Base-by-base conservation (phyloP, 164 flowering plant genomes). In the Nymphaea thermarum region DNA sequence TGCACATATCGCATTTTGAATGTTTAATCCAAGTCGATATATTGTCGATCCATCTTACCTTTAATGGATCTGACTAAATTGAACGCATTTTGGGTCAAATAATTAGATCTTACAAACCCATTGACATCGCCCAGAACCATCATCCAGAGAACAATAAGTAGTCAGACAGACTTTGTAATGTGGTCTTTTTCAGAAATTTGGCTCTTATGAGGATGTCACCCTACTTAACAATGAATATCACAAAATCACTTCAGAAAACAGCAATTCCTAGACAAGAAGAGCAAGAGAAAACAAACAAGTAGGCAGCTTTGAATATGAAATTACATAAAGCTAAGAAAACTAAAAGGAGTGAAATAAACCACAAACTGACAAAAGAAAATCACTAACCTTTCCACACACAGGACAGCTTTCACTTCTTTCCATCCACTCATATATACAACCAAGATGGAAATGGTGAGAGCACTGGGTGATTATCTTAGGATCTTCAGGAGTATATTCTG, bases 331-430 rank as follows among this genome's bases (percentile, higher is more conserved):
- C 36, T 25, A 25, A 25, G 36, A 25, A 25, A 25, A 1, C 1
- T 25, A 25, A 25, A 25, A 25, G 36, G 36, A 25, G 55, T 47
- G 55, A 47, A 51, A 51, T 15, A 51, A 51, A 51, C 12, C 57
- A 51, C 42, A 67, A 16, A n/a, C n/a, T n/a, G n/a, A n/a, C n/a
- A n/a, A 43, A 15, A 44, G 42, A 44, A 25, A 62, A 65, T 18
- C 8, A 51, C 57, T 85, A 88, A 25, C 93, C 93, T 88, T 86
- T 70, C 93, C 93, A 75, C 93, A 88, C 25, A 88, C 68, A 68
- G 93, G 93, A 80, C 93, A 88, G 59, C 74, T 83, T 68, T 88
- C 89, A 74, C 93, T 85, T 75, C 89, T 81, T 78, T 88, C 90
- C 93, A 88, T 78, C 90, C 93, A 86, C 69, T 85, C 93, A 65